phyloP scores from a whole-genome alignment of 2,329 filamentous ascomycete genomes.

The Cytospora piceae region DNA sequence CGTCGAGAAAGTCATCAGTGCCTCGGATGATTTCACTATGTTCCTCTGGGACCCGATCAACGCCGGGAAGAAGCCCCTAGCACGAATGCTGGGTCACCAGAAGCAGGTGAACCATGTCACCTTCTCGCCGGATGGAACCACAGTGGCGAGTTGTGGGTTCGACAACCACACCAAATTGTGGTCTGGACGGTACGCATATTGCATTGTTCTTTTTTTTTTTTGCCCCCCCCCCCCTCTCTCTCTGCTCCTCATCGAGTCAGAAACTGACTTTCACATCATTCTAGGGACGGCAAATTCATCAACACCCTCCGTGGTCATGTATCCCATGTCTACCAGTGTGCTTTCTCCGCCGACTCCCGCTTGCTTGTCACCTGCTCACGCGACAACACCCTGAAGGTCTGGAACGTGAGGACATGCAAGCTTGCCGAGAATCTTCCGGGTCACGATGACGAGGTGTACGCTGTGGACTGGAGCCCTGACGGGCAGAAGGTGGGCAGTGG shows the following conservation, averaged over 20 bases:
- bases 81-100: constrained; percentile 89
- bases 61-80: constrained; percentile 77
- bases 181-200: constrained; percentile 66
- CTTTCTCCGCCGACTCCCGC: constrained; percentile 91
- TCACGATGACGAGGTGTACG: constrained; percentile 91
- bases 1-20: constrained; percentile 84
- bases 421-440: constrained; percentile 80
- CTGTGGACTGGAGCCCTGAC: constrained; percentile 93
- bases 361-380: constrained; percentile 85
- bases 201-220: constrained; percentile 33
- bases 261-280: constrained; percentile 4
- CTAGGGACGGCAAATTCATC: constrained; percentile 74
- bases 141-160: constrained; percentile 87
- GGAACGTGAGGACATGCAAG: constrained; percentile 87
- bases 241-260: neutral
- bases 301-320: constrained; percentile 86
- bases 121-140: constrained; percentile 86
- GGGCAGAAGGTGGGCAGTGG: constrained; percentile 88
- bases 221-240: no score
- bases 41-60: constrained; percentile 87
- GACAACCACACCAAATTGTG: constrained; percentile 96
- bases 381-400: constrained; percentile 92
- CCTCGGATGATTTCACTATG: constrained; percentile 95
- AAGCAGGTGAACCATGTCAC: constrained; percentile 96
- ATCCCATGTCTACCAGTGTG: constrained; percentile 87